Conservation (phyloP, 768 basidiomycete species). For the Fibroporia radiculosa region DNA sequence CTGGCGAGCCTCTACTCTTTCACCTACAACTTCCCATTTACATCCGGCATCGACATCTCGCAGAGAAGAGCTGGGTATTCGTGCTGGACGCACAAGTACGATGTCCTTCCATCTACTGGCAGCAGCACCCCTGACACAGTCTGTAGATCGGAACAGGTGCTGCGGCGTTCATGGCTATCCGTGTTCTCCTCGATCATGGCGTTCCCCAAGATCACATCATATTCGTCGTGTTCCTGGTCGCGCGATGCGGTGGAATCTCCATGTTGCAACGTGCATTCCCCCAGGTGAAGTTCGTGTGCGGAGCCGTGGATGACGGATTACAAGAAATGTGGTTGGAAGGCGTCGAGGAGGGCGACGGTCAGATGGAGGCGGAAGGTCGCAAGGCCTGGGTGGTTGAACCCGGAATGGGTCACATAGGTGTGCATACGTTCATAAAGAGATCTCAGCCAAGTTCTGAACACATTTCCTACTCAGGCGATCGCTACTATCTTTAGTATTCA, state of each 20-base stretch:
- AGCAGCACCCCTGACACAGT: background rate
- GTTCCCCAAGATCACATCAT: constrained; percentile 78
- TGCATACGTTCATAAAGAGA: constrained; percentile 11
- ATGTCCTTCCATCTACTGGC: background rate
- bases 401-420: constrained; percentile 86
- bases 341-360: constrained; percentile 31
- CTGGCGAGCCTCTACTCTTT: constrained; percentile 84
- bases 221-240: constrained; percentile 85
- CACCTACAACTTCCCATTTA: constrained; percentile 73
- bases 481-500: constrained; percentile 33
- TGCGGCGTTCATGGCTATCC: constrained; percentile 90
- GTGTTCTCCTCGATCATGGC: constrained; percentile 89
- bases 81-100: constrained; percentile 81
- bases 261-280: constrained; percentile 83
- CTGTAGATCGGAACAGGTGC: constrained; percentile 87
- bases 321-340: constrained; percentile 66
- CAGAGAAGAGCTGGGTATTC: constrained; percentile 73
- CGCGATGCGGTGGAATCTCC: constrained; percentile 70
- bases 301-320: constrained; percentile 73
- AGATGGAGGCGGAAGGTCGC: constrained; percentile 31
- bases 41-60: constrained; percentile 57
- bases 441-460: background rate
- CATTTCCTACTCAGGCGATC: constrained; percentile 24
- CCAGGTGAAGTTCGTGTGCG: constrained; percentile 73
- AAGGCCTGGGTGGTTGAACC: constrained; percentile 83